Evolutionary conservation across 768 basidiomycete species (phyloP).

Genomic region (Candolleomyces efflorescens): DNA sequence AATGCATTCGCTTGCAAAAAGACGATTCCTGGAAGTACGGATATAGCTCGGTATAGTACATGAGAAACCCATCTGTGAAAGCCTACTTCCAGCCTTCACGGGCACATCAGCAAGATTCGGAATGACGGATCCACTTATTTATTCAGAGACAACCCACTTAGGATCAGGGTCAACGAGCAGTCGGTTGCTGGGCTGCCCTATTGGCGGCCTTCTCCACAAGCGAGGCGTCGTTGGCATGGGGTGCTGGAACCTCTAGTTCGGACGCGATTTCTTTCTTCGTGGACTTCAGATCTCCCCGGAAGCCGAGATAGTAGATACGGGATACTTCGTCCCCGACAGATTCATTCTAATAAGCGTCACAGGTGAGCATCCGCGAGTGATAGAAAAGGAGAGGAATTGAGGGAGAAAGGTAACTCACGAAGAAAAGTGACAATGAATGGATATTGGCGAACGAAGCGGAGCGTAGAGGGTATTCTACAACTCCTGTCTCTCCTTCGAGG

Average conservation of each 20-base stretch:
- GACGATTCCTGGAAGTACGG: no score
- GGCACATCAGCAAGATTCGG: no score
- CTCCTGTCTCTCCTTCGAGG: conserved; percentile 62
- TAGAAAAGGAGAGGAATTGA: conserved; percentile 1
- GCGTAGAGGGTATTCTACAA: conserved; percentile 74
- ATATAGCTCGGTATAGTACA: no score
- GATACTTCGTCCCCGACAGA: conserved; percentile 61
- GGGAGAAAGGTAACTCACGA: conserved; percentile 48
- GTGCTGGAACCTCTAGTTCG: conserved; percentile 74
- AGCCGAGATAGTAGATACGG: conserved; percentile 76
- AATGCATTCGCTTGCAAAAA: no score
- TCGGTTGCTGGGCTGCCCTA: conserved; percentile 56
- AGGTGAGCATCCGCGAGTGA: not conserved
- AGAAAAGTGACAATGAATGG: conserved; percentile 70
- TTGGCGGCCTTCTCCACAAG: conserved; percentile 59
- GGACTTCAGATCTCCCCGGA: conserved; percentile 67
- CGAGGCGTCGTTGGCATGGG: conserved; percentile 70
- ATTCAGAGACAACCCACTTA: no score
- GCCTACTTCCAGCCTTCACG: no score
- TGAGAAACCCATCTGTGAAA: no score
- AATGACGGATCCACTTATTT: no score
- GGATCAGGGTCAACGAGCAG: conserved; percentile 37
- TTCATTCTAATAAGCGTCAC: conserved; percentile 44
- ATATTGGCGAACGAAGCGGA: conserved; percentile 75
- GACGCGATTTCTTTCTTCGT: conserved; percentile 54